Evolutionary conservation across 2,329 filamentous ascomycete genomes (phyloP).

Genomic region (Trichoderma harzianum): DNA sequence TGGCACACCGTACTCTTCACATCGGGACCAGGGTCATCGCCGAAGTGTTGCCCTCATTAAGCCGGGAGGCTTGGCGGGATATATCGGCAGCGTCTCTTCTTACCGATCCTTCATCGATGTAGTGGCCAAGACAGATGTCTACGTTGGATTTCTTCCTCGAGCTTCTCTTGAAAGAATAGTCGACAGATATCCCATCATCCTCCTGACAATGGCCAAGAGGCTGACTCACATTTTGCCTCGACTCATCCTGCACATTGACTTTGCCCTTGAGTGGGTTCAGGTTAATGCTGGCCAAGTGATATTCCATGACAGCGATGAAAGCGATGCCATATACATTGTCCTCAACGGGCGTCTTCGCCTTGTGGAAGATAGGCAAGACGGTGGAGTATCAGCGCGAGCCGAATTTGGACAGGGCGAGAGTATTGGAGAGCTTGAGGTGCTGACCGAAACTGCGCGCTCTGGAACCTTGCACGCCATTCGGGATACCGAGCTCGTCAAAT

Average conservation of each 20-base stretch:
- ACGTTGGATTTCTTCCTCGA: conserved; percentile 89
- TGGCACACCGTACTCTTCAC: neutral
- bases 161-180: conserved; percentile 85
- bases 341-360: conserved; percentile 87
- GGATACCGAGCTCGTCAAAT: conserved; percentile 93
- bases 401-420: conserved; percentile 98
- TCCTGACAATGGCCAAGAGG: conserved; percentile 94
- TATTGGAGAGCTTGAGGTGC: conserved; percentile 92
- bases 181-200: conserved; percentile 84
- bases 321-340: conserved; percentile 97
- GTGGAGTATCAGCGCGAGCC: conserved; percentile 78
- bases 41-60: conserved; percentile 88
- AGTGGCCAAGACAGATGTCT: conserved; percentile 95
- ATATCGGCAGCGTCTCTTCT: conserved; percentile 89
- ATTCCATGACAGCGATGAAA: conserved; percentile 90
- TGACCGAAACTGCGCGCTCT: conserved; percentile 89
- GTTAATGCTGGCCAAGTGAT: conserved; percentile 93
- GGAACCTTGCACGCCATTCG: conserved; percentile 93
- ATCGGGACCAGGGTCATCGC: conserved; percentile 45
- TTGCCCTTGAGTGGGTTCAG: conserved; percentile 97
- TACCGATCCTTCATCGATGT: conserved; percentile 97
- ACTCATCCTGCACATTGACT: conserved; percentile 93
- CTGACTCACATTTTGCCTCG: conserved; percentile 85
- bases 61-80: conserved; percentile 89
- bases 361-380: conserved; percentile 76